These are phyloP conservation scores for Thuja plicata DNA, from an alignment of 83 land plant genomes.

Conservation along the genomic window DNA sequence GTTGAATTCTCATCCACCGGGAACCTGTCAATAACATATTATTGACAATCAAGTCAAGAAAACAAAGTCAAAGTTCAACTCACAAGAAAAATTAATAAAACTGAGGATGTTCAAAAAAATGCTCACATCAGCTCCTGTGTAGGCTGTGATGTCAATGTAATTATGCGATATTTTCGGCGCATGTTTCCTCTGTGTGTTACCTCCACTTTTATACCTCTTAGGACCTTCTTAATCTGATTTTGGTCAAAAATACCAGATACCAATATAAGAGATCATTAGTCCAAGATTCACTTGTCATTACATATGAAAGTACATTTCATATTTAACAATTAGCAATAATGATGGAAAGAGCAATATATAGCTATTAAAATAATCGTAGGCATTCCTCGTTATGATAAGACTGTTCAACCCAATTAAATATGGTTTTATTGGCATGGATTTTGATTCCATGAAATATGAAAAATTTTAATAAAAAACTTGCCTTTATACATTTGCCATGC, in stretches of 20 bases:
- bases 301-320: background rate
- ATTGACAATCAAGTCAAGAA: background rate
- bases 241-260: background rate
- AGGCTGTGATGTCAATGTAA: constrained; percentile 77
- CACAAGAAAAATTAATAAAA: background rate
- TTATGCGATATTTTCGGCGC: constrained; percentile 81
- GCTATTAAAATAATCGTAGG: background rate
- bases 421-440: background rate
- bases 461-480: background rate
- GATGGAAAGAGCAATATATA: background rate
- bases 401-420: too few species aligned
- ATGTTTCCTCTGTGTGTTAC: constrained; percentile 85
- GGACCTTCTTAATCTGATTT: constrained; percentile 72
- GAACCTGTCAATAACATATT: constrained; percentile 36
- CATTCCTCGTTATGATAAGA: too few species aligned
- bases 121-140: constrained; percentile 72
- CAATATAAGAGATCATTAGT: background rate
- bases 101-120: background rate
- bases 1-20: constrained; percentile 82
- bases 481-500: background rate
- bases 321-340: background rate
- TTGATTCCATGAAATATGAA: background rate
- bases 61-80: background rate
- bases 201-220: constrained; percentile 80
- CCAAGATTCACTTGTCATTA: background rate